Percentiles rank a stretch among this genome's conserved stretches.
Conservation (phyloP, 106 monocot species). For the Dendrobium huoshanense region DNA sequence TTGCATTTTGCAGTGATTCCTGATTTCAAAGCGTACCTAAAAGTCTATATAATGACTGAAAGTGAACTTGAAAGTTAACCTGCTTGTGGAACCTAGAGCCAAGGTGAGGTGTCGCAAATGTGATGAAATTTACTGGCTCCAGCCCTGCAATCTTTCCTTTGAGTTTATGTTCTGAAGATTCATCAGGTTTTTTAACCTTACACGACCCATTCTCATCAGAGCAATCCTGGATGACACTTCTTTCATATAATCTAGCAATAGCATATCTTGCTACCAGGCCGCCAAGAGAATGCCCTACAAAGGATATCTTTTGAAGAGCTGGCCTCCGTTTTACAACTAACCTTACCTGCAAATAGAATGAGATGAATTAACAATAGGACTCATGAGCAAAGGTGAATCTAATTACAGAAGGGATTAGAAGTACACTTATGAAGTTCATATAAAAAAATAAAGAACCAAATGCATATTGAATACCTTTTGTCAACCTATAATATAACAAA, state of each 20-base stretch:
- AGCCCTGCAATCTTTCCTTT: slow-evolving; percentile 78
- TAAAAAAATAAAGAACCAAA: not conserved
- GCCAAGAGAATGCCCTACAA: slow-evolving; percentile 81
- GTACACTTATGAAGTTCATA: not conserved
- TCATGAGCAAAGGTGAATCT: not conserved
- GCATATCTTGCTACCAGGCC: slow-evolving; percentile 90
- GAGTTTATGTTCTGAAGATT: slow-evolving; percentile 10
- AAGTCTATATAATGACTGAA: not conserved
- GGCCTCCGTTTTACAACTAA: slow-evolving; percentile 48
- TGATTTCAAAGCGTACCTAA: not conserved
- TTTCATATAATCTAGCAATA: slow-evolving; percentile 52
- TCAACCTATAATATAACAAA: slow-evolving; percentile 3
- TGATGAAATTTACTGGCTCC: slow-evolving; percentile 85
- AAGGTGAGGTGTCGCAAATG: slow-evolving; percentile 94
- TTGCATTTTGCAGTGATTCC: not conserved
- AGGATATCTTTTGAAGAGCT: slow-evolving; percentile 68
- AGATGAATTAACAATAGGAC: not conserved
- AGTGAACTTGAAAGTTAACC: slow-evolving; percentile 24
- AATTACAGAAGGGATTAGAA: slow-evolving; percentile 3
- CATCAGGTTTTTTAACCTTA: slow-evolving; percentile 9
- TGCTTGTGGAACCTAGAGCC: slow-evolving; percentile 80
- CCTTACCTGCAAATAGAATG: slow-evolving; percentile 33
- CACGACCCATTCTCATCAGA: slow-evolving; percentile 11
- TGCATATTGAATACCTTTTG: not conserved
- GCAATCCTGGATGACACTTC: not conserved